Evolutionary conservation across 495 filamentous ascomycete species (phyloP), one percentile per base, ranked within the genome.

Genomic region (Talaromyces thailandensis): DNA sequence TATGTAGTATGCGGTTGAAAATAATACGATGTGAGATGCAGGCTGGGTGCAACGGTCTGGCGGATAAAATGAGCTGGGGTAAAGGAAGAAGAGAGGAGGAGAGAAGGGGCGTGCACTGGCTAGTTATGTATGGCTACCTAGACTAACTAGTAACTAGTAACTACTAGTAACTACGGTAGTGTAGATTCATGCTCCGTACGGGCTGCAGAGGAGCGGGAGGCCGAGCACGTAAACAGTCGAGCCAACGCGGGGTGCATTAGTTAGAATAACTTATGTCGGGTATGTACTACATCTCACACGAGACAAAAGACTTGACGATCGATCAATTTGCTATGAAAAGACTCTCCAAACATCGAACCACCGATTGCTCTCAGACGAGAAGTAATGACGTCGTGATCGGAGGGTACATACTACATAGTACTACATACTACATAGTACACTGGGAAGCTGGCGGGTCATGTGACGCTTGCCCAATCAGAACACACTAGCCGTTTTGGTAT

Each of bases 71-170:
- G 55, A 63, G 53, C 6, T 6, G 28, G 28, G 3, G 28, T 40
- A 62, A 56, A 24, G n/a, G 43, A 40, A 62, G 43, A 60, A 58
- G 53, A 18, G 35, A 23, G 9, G 31, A 35, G 29, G 62, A 61
- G 64, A 64, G 66, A 66, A 65, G 70, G 68, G 65, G 64, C 11
- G 35, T 48, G 64, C 53, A n/a, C 21, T 48, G 18, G 9, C 43
- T 48, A 63, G 67, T 25, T 31, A 37, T 32, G 37, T 40, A 37
- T 37, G 32, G 29, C 25, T n/a, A n/a, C n/a, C n/a, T 37, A 35
- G 37, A 6, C 31, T 24, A 6, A 5, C 11, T 37, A 37, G 32
- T 37, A n/a, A n/a, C n/a, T n/a, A n/a, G n/a, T n/a, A n/a, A n/a
- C n/a, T n/a, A n/a, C n/a, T n/a, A n/a, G n/a, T n/a, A n/a, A n/a